A percentile compares a stretch with the other conserved stretches of the same genome.
Conservation (phyloP, 148 eudicot genomes). For the Chenopodium quinoa region DNA sequence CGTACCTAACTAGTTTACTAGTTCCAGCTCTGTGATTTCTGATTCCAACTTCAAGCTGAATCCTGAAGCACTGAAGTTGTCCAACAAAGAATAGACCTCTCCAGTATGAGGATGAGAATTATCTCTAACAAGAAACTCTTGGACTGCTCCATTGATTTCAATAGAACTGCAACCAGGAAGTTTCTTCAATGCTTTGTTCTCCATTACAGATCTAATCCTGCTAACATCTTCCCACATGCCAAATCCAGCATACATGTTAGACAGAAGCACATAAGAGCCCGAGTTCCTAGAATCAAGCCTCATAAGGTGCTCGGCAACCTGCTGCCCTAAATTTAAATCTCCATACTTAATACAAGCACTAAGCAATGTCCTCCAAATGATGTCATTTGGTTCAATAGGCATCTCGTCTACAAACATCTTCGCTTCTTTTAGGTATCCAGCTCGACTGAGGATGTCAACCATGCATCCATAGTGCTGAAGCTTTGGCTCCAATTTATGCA, state of each 20-base stretch:
- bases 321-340: slow-evolving; percentile 42
- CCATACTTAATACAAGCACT: slow-evolving; percentile 51
- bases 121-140: slow-evolving; percentile 57
- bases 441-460: slow-evolving; percentile 69
- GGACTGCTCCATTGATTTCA: slow-evolving; percentile 56
- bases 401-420: slow-evolving; percentile 47
- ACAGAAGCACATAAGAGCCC: slow-evolving; percentile 57
- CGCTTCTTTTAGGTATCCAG: slow-evolving; percentile 58
- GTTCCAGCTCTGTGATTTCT: slow-evolving; percentile 9
- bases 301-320: slow-evolving; percentile 45
- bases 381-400: slow-evolving; percentile 67
- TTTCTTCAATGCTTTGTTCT: slow-evolving; percentile 47
- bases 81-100: slow-evolving; percentile 46
- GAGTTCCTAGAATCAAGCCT: slow-evolving; percentile 38
- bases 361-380: slow-evolving; percentile 66
- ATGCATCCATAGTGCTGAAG: slow-evolving; percentile 77
- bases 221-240: slow-evolving; percentile 67
- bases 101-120: slow-evolving; percentile 37
- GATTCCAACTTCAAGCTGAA: slow-evolving; percentile 24
- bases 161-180: slow-evolving; percentile 68
- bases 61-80: slow-evolving; percentile 31
- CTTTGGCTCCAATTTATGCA: slow-evolving; percentile 55
- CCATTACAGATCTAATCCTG: slow-evolving; percentile 51
- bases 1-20: slow-evolving; percentile 6
- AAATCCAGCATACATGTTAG: slow-evolving; percentile 63